Conservation (phyloP, 2,329 filamentous ascomycete species). For the Monilinia aucupariae region DNA sequence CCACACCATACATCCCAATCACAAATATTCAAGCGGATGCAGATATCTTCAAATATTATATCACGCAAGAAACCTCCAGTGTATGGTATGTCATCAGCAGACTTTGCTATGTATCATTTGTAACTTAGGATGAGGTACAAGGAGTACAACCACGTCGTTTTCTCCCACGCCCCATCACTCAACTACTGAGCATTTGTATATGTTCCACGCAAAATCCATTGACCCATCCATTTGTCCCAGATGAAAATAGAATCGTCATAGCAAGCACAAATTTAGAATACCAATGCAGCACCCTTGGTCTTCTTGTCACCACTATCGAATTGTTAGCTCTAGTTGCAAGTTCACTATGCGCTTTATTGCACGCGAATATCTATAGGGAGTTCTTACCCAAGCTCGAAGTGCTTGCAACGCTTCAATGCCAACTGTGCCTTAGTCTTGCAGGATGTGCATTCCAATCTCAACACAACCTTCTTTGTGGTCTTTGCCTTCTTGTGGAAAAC, state of each 20-base stretch:
- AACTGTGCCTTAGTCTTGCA: conserved; percentile 99
- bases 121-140: conserved; percentile 33
- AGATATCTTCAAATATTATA: conserved; percentile 8
- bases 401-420: conserved; percentile 99
- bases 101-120: conserved; percentile 34
- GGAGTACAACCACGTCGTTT: conserved; percentile 22
- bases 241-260: conserved; percentile 23
- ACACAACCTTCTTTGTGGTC: conserved; percentile 99
- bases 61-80: conserved; percentile 9
- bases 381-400: conserved; percentile 98
- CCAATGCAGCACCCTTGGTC: conserved; percentile 99
- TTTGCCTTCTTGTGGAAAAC: conserved; percentile 99
- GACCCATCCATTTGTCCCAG: conserved; percentile 28
- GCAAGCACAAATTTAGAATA: conserved; percentile 71
- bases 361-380: neutral
- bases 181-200: conserved; percentile 29
- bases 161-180: conserved; percentile 26
- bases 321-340: neutral
- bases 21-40: conserved; percentile 4
- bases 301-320: conserved; percentile 95
- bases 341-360: neutral
- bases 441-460: conserved; percentile 92
- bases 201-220: conserved; percentile 20
- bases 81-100: conserved; percentile 25
- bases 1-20: conserved; percentile 6